Evolutionary conservation across 1,284 basidiomycete species (phyloP).

Genomic region (Thecaphora thlaspeos): DNA sequence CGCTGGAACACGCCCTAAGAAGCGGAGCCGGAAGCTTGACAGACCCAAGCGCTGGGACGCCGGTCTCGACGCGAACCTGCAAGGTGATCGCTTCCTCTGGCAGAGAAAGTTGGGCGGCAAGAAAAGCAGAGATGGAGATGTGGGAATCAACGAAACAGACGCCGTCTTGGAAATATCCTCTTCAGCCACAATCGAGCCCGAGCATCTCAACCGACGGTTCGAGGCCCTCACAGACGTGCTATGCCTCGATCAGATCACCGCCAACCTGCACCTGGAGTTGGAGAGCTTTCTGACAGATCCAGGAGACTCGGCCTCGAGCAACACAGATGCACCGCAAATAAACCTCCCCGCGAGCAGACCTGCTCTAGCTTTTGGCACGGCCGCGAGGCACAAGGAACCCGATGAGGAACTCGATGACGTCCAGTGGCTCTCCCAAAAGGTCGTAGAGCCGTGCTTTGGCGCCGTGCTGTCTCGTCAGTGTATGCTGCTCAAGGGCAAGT

Average conservation of each 20-base stretch:
- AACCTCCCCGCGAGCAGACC: too few relatives aligned
- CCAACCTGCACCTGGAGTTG: constrained; percentile 16
- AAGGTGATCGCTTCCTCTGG: constrained; percentile 26
- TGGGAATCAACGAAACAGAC: constrained; percentile 13
- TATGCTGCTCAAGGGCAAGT: constrained; percentile 41
- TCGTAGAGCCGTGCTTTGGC: constrained; percentile 44
- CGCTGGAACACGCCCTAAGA: neutral
- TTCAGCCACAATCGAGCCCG: constrained; percentile 15
- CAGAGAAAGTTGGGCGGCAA: constrained; percentile 7
- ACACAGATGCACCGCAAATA: too few relatives aligned
- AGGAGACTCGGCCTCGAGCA: neutral
- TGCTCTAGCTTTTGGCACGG: constrained; percentile 15
- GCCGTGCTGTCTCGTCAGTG: constrained; percentile 38
- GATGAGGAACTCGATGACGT: constrained; percentile 51
- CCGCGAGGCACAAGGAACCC: neutral
- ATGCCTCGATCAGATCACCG: constrained; percentile 29
- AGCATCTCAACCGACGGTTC: constrained; percentile 25
- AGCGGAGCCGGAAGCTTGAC: constrained; percentile 19
- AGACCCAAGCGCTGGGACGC: constrained; percentile 30
- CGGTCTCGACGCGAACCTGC: constrained; percentile 7
- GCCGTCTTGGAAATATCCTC: constrained; percentile 16
- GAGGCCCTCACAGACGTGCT: constrained; percentile 35
- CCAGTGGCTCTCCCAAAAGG: constrained; percentile 48
- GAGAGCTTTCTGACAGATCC: constrained; percentile 15
- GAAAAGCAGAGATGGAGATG: neutral